Base-by-base conservation (phyloP, 768 basidiomycete species). In the Rhodocollybia butyracea region DNA sequence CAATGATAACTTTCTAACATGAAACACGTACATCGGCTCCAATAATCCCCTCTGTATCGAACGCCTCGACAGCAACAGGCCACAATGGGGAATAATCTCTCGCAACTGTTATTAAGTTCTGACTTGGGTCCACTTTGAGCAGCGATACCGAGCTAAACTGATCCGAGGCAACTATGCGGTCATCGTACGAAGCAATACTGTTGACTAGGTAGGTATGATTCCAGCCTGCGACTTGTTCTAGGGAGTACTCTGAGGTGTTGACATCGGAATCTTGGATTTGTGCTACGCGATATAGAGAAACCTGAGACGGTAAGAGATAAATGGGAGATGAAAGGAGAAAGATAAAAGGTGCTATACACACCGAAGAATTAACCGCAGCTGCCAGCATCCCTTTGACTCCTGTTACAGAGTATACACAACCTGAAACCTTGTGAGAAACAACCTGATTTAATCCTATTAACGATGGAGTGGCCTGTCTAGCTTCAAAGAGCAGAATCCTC, bases 191-290 rank as follows among this genome's bases (percentile, higher is more conserved):
- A 0, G 79, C 82, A 21, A 97, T 69, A 54, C 81, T 84, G 3
- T 81, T 83, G 27, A 94, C 83, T 55, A 89, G 58, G 69, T 94
- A 94, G 54, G 90, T 93, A 65, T 92, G 89, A 59, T 88, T 85
- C 87, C 91, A 94, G 36, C 80, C 74, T 0, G 80, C 66, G 6
- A 82, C 61, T 29, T 74, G 72, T 36, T 73, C 62, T 13, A 89
- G 66, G 5, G 64, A 63, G 59, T 72, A 68, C 1, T 67, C 59
- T 31, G 71, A 60, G 15, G 72, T 60, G 63, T 10, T 2, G 61
- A 10, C 7, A 13, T n/a, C 29, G 43, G 26, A 64, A 32, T 65
- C 66, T 12, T 12, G 7, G 15, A 61, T 61, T 46, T 58, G 65
- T 40, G 76, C 73, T 2, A 83, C 66, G 5, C 71, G 66, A 57